Evolutionary conservation across 345 rosid species (phyloP), one percentile per base, ranked within the genome.

Genomic region (Populus simonii): DNA sequence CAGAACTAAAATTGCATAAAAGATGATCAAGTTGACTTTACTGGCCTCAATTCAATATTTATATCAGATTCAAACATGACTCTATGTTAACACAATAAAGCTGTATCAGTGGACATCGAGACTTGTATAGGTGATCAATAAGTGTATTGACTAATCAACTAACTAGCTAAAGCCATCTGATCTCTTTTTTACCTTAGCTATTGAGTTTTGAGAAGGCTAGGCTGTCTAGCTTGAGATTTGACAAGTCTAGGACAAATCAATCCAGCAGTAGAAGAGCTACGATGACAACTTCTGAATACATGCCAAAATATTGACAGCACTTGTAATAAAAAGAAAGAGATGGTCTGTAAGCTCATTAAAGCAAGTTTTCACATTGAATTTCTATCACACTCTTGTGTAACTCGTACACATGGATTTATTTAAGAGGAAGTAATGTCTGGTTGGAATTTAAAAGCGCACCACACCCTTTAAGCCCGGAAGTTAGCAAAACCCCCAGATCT

Each of bases 271-370:
- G 55, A 74, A 10, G 68, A 68, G 63, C 27, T 22, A 51, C 12
- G 35, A 23, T 20, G 51, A 18, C 16, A 53, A 29, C 41, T 68
- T 35, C 72, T 47, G 13, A 76, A 15, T n/a, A 62, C 68, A 73
- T 76, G 57, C 75, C 43, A 68, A 70, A 47, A 72, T 76, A 73
- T 66, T 63, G 62, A 80, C 43, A 68, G 65, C 22, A 31, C 57
- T 67, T 69, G 71, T 39, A 45, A 73, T 8, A 55, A 36, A 59
- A 69, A 22, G 20, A 73, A 57, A 57, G 4, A 7, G 31, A 66
- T n/a, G 27, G 41, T 72, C 38, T 49, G 23, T 18, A 62, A 72
- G 67, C 15, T 53, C 38, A 11, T 16, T 17, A 65, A 39, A 62
- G 53, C 35, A 76, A 25, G 7, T 47, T 22, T 68, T 69, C 45